Base-by-base conservation (phyloP, 1,139 yeast species). In the Zygosaccharomyces pseudobailii region DNA sequence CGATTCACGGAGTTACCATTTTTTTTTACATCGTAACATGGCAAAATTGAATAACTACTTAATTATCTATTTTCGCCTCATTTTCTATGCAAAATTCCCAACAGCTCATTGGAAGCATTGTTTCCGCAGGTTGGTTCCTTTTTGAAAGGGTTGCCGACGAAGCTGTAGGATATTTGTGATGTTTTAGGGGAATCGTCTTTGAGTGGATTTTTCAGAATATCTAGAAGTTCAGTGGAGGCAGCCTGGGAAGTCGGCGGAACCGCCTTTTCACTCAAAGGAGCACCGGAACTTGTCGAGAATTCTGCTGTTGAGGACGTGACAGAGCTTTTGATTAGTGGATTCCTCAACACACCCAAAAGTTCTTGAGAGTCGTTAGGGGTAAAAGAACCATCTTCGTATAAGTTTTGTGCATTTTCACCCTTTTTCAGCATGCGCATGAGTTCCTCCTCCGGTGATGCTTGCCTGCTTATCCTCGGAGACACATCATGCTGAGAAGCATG, bases 41-140 rank as follows among this genome's bases (percentile, higher is more conserved):
- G 24, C 42, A 19, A 30, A 31, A 17, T 19, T 42, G 41, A 45
- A 21, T 31, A 25, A 25, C 24, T 23, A 13, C 10, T 36, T 35
- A 30, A 28, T 9, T 17, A 25, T 28, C 17, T 17, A 25, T 28
- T 36, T 21, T 25, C 20, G 33, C 27, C 38, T 44, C 48, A 50
- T 40, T 53, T 49, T 40, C 49, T 49, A 47, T 54, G 59, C 36
- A 57, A 48, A 22, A 55, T 39, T 40, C 48, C 49, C 45, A 57
- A 42, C 39, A 65, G 48, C 35, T 65, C 62, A 28, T 54, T 52
- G 5, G 60, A 48, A 31, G 55, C 53, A 25, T 42, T 32, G 22
- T 40, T 28, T 9, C 31, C 44, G 45, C 32, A 33, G 9, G 46
- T 7, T 10, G 22, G 23, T 25, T 10, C 40, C 30, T 21, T 34